Percentiles rank a stretch among this genome's conserved stretches.
phyloP scores from a whole-genome alignment of 1,284 basidiomycete species.

The Rhodotorula sp. region DNA sequence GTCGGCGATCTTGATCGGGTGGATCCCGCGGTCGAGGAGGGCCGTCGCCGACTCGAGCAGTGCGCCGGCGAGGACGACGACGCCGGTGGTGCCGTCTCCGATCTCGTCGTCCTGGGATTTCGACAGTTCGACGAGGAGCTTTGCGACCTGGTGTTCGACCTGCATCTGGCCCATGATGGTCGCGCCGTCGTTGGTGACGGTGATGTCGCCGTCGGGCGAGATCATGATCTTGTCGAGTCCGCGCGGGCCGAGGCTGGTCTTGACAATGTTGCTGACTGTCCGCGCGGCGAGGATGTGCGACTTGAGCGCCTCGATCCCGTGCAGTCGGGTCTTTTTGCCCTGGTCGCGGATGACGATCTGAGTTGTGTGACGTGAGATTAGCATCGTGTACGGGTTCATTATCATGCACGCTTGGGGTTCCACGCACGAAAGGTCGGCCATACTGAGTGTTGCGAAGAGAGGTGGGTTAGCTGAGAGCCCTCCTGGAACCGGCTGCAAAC shows the following conservation, averaged over 20 bases:
- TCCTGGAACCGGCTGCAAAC: neutral
- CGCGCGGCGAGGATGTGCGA: slow-evolving; percentile 91
- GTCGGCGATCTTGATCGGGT: slow-evolving; percentile 97
- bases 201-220: slow-evolving; percentile 87
- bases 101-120: slow-evolving; percentile 99
- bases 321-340: slow-evolving; percentile 86
- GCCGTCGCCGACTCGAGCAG: slow-evolving; percentile 80
- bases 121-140: slow-evolving; percentile 91
- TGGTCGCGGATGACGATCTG: slow-evolving; percentile 83
- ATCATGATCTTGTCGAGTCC: slow-evolving; percentile 98
- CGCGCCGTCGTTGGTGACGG: slow-evolving; percentile 97
- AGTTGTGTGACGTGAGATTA: no score
- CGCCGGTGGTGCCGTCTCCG: slow-evolving; percentile 97
- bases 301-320: slow-evolving; percentile 97
- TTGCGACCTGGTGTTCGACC: slow-evolving; percentile 97
- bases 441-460: slow-evolving; percentile 61
- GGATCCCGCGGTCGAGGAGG: slow-evolving; percentile 93
- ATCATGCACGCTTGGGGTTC: neutral
- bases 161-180: slow-evolving; percentile 92
- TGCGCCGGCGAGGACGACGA: slow-evolving; percentile 96
- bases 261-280: slow-evolving; percentile 91
- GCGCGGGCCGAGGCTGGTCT: slow-evolving; percentile 91
- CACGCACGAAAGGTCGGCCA: slow-evolving; percentile 73
- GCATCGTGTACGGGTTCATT: no score
- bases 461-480: neutral